Base-by-base conservation (phyloP, 805 yeast genomes). In the Candida bentonensis region DNA sequence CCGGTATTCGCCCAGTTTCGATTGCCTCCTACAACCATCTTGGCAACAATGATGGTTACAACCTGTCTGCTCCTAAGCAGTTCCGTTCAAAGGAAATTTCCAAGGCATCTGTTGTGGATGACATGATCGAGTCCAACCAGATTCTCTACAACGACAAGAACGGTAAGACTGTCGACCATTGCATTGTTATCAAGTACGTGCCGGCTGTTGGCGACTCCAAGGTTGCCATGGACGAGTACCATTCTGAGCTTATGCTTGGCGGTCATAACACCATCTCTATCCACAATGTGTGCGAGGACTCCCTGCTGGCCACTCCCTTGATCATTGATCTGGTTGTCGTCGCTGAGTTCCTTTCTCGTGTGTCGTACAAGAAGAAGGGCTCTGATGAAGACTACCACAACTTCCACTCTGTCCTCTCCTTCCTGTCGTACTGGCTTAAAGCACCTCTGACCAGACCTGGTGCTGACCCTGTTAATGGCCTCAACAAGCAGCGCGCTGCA, bases 141-240 rank as follows among this genome's bases (percentile, higher is more conserved):
- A 77, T 88, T 54, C 68, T 88, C 51, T 88, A 87, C 73, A 83
- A 85, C 59, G 79, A 83, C 42, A 78, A 83, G 64, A 59, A 69
- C 39, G 95, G 95, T 42, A 72, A 76, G 50, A 73, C 72, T 49
- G 82, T 89, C 49, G 96, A 88, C 59, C 97, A 88, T 65, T 82
- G 94, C 67, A 88, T 88, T 62, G 96, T 88, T 49, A 88, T 88
- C 70, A 88, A 88, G 68, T 87, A 88, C 64, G 68, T 89, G 61
- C 82, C 84, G 46, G 96, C 96, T 5, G 96, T 88, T 42, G 95
- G 95, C 30, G 97, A 88, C 65, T 79, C 92, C 51, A 88, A 88
- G 70, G 95, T 88, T 51, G 97, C 97, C 44, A 89, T 88, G 96
- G 97, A 88, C 65, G 96, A 89, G 68, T 88, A 88, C 69, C 86